Conservation (phyloP, 1,284 basidiomycete species). For the Ganoderma sinense region DNA sequence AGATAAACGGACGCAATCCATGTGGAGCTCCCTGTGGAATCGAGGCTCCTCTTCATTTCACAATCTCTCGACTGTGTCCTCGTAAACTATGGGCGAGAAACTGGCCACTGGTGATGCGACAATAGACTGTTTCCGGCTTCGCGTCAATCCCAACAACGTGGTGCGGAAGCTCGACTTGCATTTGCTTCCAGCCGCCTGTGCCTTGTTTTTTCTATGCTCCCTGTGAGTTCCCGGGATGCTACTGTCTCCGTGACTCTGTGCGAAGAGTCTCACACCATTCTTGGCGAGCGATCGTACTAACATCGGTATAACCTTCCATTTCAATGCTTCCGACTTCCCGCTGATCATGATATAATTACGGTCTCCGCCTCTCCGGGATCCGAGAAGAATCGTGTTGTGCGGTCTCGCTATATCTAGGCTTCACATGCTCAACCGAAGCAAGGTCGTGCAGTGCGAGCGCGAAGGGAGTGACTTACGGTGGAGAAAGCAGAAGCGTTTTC, state of each 20-base stretch:
- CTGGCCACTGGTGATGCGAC: neutral
- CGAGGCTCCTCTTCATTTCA: neutral
- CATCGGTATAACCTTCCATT: too few species aligned
- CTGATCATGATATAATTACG: too few species aligned
- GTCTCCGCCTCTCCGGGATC: too few species aligned
- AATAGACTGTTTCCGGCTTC: neutral
- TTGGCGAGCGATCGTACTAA: too few species aligned
- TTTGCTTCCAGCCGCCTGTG: neutral
- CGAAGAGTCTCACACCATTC: too few species aligned
- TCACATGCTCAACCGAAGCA: conserved; percentile 18
- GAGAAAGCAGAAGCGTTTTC: conserved; percentile 8
- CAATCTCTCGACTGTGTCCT: neutral
- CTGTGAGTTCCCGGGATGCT: neutral
- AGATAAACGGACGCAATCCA: neutral
- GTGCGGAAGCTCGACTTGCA: neutral
- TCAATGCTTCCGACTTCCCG: too few species aligned
- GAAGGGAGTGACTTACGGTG: conserved; percentile 18
- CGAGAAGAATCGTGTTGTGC: conserved; percentile 13
- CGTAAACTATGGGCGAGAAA: neutral
- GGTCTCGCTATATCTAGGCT: conserved; percentile 18
- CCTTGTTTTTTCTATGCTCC: neutral
- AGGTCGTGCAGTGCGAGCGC: conserved; percentile 17
- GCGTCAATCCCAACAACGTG: neutral
- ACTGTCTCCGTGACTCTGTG: too few species aligned
- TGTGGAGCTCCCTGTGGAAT: neutral